These are phyloP conservation scores for Emiliania huxleyi DNA, from an alignment of 78 protist genomes.

Conservation along the genomic window DNA sequence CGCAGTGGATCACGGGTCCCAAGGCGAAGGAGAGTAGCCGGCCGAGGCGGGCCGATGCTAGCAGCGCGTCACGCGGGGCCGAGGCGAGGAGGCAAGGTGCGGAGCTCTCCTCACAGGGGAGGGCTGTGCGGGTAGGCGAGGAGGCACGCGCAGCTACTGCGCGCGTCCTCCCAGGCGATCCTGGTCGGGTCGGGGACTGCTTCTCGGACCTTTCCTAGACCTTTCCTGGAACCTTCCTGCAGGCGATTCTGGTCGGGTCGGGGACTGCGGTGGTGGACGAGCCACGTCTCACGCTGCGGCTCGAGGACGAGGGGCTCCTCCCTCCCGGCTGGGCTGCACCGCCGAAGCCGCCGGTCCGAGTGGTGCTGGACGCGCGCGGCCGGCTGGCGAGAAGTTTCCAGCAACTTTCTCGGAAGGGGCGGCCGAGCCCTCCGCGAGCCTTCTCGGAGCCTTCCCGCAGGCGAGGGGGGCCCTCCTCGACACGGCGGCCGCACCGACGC, in stretches of 20 bases:
- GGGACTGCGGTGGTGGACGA: conserved; percentile 25
- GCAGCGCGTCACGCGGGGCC: no score
- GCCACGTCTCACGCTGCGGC: conserved; percentile 32
- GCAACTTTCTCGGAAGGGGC: no score
- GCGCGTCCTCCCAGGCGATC: conserved; percentile 46
- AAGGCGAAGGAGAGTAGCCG: no score
- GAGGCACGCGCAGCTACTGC: conserved; percentile 27
- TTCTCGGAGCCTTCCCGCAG: no score
- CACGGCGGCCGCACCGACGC: not conserved
- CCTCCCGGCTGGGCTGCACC: not conserved
- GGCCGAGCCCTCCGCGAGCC: no score
- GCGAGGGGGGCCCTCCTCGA: not conserved
- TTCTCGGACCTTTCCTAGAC: no score
- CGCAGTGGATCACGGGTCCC: conserved; percentile 55
- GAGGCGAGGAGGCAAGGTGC: no score
- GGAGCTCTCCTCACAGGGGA: no score
- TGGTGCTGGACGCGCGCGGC: conserved; percentile 49
- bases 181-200: conserved; percentile 45
- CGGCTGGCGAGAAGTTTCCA: no score
- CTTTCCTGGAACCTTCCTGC: no score
- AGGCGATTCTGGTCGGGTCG: conserved; percentile 50
- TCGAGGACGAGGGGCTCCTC: not conserved
- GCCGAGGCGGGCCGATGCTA: no score
- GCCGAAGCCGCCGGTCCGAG: conserved; percentile 29
- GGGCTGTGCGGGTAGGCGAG: conserved; percentile 26